Evolutionary conservation across 2,329 filamentous ascomycete species (phyloP).

Genomic region (Aspergillus fumigatiaffinis): DNA sequence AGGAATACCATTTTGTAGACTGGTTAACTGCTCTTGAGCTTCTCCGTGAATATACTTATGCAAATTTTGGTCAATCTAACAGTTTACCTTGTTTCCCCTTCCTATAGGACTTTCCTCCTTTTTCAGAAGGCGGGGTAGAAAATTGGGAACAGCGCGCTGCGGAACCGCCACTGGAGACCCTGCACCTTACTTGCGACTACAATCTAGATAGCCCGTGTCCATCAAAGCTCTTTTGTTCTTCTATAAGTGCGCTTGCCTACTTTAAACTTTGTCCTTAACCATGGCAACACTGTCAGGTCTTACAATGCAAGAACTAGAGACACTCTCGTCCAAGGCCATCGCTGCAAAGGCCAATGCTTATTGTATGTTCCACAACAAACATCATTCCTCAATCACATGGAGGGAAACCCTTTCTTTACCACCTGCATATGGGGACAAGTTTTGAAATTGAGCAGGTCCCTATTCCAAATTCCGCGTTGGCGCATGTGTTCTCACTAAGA

Average conservation of each 20-base stretch:
- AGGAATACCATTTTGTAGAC: not conserved
- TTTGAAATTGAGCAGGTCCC: conserved; percentile 51
- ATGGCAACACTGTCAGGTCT: conserved; percentile 41
- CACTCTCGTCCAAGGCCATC: conserved; percentile 59
- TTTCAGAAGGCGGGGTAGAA: not conserved
- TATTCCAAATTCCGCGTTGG: conserved; percentile 93
- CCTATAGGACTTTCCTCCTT: not conserved
- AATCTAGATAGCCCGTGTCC: not conserved
- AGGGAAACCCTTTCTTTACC: not conserved
- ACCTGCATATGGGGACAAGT: not conserved
- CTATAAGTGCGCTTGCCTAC: not conserved
- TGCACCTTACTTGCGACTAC: not conserved
- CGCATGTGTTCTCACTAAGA: conserved; percentile 64
- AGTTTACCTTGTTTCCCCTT: not conserved
- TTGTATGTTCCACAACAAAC: conserved; percentile 51
- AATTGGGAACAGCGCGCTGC: not conserved
- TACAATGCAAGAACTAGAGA: conserved; percentile 59
- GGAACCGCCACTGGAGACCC: not conserved
- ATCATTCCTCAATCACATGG: not conserved
- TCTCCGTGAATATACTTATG: not conserved
- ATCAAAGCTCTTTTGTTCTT: too few relatives aligned
- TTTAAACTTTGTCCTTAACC: not conserved
- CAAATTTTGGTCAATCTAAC: not conserved
- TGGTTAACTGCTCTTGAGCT: not conserved
- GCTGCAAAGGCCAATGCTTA: conserved; percentile 77